Percentiles rank a stretch among this genome's conserved stretches.
phyloP scores from a whole-genome alignment of 164 flowering plant species.

The Houttuynia cordata region DNA sequence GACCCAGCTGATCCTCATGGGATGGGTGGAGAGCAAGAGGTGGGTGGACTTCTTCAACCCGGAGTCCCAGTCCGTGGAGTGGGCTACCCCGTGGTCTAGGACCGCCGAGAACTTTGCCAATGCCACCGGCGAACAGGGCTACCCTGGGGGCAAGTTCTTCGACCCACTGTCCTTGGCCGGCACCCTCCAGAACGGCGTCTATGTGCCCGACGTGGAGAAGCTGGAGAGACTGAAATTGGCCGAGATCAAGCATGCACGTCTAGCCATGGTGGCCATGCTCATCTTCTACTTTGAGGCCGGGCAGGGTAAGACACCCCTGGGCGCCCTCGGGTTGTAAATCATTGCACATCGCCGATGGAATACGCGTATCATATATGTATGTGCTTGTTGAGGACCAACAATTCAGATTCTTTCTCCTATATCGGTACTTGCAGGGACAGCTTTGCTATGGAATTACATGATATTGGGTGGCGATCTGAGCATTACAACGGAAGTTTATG shows the following conservation, averaged over 20 bases:
- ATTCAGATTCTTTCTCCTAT: constrained; percentile 4
- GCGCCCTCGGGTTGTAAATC: constrained; percentile 74
- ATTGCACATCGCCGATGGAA: background rate
- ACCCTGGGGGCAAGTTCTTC: constrained; percentile 95
- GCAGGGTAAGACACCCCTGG: constrained; percentile 96
- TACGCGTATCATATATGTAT: background rate
- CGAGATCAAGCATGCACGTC: constrained; percentile 87
- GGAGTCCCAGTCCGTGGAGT: constrained; percentile 86
- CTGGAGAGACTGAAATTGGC: constrained; percentile 86
- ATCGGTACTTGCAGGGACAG: background rate
- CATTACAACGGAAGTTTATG: background rate
- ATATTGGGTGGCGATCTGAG: too few relatives aligned
- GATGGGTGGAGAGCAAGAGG: constrained; percentile 98
- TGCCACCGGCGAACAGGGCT: constrained; percentile 88
- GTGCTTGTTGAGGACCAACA: background rate
- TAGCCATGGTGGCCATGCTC: constrained; percentile 95
- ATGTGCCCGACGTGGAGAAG: constrained; percentile 74
- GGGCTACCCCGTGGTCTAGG: constrained; percentile 97
- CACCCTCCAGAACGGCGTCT: constrained; percentile 51
- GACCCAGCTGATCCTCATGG: constrained; percentile 92
- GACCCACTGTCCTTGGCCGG: constrained; percentile 79
- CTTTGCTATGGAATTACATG: background rate
- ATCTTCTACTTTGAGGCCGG: constrained; percentile 96
- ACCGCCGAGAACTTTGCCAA: constrained; percentile 86
- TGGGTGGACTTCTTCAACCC: constrained; percentile 99